A percentile compares a stretch with the other conserved stretches of the same genome.
These are phyloP conservation scores for Exophiala bonariae DNA, from an alignment of 2,329 filamentous ascomycete species.

Conservation along the genomic window DNA sequence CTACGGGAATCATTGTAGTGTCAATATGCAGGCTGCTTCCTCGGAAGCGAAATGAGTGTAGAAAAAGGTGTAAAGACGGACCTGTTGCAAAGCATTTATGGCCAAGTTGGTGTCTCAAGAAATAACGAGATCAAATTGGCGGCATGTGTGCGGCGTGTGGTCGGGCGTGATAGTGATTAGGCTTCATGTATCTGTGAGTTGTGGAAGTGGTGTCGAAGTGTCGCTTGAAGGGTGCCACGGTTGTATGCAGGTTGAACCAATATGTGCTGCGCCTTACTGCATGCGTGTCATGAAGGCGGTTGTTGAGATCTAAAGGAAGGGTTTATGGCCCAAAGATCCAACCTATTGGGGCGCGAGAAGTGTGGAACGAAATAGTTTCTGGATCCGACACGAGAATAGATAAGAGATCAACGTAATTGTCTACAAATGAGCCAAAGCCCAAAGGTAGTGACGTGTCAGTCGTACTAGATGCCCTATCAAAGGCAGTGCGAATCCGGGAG, in stretches of 20 bases:
- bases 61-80: conserved; percentile 32
- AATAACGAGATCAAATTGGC: conserved; percentile 22
- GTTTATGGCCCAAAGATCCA: conserved; percentile 4
- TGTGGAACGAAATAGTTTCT: background rate
- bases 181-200: conserved; percentile 11
- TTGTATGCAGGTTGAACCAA: conserved; percentile 7
- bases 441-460: conserved; percentile 4
- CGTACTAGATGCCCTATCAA: background rate
- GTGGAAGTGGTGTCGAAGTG: background rate
- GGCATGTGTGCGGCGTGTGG: conserved; percentile 16
- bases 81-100: conserved; percentile 50
- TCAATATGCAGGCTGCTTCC: conserved; percentile 15
- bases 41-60: conserved; percentile 13
- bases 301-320: conserved; percentile 1
- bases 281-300: too few relatives aligned
- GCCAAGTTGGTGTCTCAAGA: conserved; percentile 25
- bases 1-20: conserved; percentile 41
- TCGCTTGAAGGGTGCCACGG: conserved; percentile 6
- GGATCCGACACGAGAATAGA: conserved; percentile 10
- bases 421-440: background rate
- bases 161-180: conserved; percentile 12
- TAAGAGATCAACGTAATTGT: conserved; percentile 11
- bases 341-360: background rate
- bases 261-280: conserved; percentile 21
- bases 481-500: too few relatives aligned